Evolutionary conservation across 2,329 filamentous ascomycete genomes (phyloP).

Genomic region (Colletotrichum sp.): DNA sequence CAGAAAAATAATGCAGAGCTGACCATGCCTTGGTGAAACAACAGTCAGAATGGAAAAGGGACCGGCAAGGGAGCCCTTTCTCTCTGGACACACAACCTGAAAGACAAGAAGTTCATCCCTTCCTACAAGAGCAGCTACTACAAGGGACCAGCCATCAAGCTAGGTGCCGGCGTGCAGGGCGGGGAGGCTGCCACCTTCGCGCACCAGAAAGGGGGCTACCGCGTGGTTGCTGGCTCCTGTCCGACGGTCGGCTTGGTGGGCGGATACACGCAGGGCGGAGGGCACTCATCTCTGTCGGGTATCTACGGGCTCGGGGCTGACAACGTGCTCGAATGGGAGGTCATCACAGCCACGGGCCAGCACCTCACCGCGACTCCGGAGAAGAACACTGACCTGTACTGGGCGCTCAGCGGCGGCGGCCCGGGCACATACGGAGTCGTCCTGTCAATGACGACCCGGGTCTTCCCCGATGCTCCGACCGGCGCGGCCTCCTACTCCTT

Average conservation of each 20-base stretch:
- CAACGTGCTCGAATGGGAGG: constrained; percentile 52
- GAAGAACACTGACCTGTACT: constrained; percentile 56
- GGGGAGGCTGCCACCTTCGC: too few species aligned
- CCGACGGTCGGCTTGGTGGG: constrained; percentile 39
- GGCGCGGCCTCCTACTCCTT: constrained; percentile 26
- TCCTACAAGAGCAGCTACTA: too few species aligned
- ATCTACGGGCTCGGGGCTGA: constrained; percentile 57
- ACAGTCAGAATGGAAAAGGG: neutral
- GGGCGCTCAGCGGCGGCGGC: constrained; percentile 58
- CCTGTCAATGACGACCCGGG: constrained; percentile 47
- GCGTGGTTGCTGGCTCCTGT: too few species aligned
- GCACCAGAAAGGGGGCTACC: too few species aligned
- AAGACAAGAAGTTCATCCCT: too few species aligned
- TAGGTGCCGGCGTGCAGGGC: too few species aligned
- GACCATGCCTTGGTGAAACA: neutral
- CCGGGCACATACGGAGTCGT: constrained; percentile 58
- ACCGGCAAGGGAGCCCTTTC: too few species aligned
- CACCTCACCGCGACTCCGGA: constrained; percentile 40
- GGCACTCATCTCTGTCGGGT: constrained; percentile 50
- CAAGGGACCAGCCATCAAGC: too few species aligned
- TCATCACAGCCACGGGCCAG: constrained; percentile 48
- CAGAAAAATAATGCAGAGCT: accelerated
- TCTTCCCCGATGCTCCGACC: constrained; percentile 1
- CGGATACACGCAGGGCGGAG: constrained; percentile 59
- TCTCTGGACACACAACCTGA: too few species aligned